Evolutionary conservation across 345 rosid genomes (phyloP).

Genomic region (Eucalyptus tenuipes): DNA sequence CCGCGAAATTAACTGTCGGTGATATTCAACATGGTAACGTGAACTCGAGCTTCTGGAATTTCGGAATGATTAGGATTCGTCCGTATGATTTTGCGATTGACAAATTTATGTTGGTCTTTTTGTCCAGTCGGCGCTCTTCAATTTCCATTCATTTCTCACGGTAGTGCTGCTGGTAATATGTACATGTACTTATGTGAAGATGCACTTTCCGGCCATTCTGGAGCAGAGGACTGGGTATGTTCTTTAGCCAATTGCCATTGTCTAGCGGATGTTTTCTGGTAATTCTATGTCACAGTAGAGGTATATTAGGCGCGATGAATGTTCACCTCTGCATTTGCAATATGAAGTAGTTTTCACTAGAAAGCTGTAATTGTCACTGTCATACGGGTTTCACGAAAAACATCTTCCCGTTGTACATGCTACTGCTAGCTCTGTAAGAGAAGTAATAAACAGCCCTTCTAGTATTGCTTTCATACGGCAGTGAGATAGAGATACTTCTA

Average conservation of each 20-base stretch:
- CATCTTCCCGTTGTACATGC: neutral
- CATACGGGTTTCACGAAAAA: neutral
- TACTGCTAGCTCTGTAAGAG: neutral
- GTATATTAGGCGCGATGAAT: neutral
- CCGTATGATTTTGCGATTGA: neutral
- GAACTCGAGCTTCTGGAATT: neutral
- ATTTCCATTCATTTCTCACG: conserved; percentile 84
- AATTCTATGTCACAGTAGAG: neutral
- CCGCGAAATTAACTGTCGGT: neutral
- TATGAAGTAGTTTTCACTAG: neutral
- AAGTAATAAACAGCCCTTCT: neutral
- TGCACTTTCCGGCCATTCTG: conserved; percentile 93
- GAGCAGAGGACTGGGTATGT: conserved; percentile 88
- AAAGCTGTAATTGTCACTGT: neutral
- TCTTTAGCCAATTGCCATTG: neutral
- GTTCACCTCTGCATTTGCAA: neutral
- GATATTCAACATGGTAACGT: neutral
- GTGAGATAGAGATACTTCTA: no score
- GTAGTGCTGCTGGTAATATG: conserved; percentile 86
- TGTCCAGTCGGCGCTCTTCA: conserved; percentile 82
- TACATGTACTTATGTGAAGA: conserved; percentile 82
- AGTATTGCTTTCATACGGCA: no score
- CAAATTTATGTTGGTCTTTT: neutral
- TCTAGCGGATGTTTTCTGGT: neutral
- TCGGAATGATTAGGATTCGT: neutral